These are phyloP conservation scores for Fomes fomentarius DNA, from an alignment of 1,284 basidiomycete genomes.

Conservation along the genomic window DNA sequence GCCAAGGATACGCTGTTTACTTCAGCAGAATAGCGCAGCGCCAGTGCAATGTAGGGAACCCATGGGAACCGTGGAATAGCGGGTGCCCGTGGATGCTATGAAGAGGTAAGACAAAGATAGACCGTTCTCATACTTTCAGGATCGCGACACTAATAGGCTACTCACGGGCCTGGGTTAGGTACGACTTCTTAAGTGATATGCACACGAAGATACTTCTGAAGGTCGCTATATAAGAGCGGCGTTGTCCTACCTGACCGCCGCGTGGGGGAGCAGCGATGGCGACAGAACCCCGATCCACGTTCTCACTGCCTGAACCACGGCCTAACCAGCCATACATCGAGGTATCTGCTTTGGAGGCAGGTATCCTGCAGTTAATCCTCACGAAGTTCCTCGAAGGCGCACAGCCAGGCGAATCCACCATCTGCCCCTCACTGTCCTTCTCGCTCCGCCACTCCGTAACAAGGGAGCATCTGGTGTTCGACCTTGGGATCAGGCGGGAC, in stretches of 20 bases:
- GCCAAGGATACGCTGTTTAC: no score
- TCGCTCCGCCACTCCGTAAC: constrained; percentile 48
- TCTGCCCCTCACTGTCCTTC: constrained; percentile 50
- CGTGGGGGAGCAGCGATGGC: not conserved
- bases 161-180: not conserved
- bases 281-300: not conserved
- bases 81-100: not conserved
- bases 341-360: constrained; percentile 56
- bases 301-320: not conserved
- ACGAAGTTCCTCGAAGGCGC: constrained; percentile 42
- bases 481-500: constrained; percentile 57
- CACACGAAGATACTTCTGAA: no score
- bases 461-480: constrained; percentile 48
- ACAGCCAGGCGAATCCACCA: constrained; percentile 25
- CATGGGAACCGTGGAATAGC: not conserved
- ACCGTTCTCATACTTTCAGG: not conserved
- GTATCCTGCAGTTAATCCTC: constrained; percentile 40
- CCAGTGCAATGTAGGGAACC: no score
- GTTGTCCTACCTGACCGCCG: no score
- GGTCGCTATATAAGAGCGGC: no score
- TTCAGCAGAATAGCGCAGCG: no score
- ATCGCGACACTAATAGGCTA: not conserved
- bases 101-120: not conserved
- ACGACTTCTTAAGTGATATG: no score
- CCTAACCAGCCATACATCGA: constrained; percentile 44